Conservation (phyloP, 352 stramenopile genomes). For the Phytopythium boreale region DNA sequence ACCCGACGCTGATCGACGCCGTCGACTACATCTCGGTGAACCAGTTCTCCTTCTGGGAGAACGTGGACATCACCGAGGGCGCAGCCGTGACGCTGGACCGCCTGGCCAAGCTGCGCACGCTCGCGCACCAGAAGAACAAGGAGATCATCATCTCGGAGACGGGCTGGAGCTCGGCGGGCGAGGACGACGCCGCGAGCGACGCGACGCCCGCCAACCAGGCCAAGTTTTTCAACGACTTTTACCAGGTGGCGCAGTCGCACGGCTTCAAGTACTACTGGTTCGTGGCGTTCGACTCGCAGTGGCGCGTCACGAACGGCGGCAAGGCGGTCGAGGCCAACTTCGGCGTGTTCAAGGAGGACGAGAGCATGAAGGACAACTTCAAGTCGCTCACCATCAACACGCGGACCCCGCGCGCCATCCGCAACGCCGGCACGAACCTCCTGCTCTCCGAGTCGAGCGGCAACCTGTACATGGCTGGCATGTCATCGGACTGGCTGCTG, state of each 20-base stretch:
- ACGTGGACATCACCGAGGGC: constrained; percentile 41
- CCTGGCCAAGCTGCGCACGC: constrained; percentile 39
- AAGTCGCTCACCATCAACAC: constrained; percentile 29
- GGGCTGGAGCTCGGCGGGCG: constrained; percentile 57
- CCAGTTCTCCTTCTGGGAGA: constrained; percentile 81
- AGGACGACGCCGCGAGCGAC: constrained; percentile 21
- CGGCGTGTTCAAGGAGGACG: constrained; percentile 49
- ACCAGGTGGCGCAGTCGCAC: constrained; percentile 40
- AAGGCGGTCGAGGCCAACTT: constrained; percentile 65
- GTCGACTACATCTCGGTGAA: constrained; percentile 74
- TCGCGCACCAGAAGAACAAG: constrained; percentile 51
- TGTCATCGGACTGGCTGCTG: constrained; percentile 43
- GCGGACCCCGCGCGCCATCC: constrained; percentile 24
- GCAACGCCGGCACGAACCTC: constrained; percentile 25
- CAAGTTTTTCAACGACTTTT: constrained; percentile 73
- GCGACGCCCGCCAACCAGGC: constrained; percentile 49
- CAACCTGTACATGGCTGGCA: constrained; percentile 33
- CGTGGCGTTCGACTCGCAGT: constrained; percentile 61
- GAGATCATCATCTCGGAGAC: constrained; percentile 64
- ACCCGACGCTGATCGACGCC: constrained; percentile 49
- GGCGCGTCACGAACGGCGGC: constrained; percentile 40
- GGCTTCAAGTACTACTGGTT: constrained; percentile 77
- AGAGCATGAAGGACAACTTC: constrained; percentile 61
- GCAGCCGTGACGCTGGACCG: constrained; percentile 47
- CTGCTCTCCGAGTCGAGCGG: constrained; percentile 37